Evolutionary conservation across 1,284 basidiomycete species (phyloP).

Genomic region (Coriolopsis trogii): DNA sequence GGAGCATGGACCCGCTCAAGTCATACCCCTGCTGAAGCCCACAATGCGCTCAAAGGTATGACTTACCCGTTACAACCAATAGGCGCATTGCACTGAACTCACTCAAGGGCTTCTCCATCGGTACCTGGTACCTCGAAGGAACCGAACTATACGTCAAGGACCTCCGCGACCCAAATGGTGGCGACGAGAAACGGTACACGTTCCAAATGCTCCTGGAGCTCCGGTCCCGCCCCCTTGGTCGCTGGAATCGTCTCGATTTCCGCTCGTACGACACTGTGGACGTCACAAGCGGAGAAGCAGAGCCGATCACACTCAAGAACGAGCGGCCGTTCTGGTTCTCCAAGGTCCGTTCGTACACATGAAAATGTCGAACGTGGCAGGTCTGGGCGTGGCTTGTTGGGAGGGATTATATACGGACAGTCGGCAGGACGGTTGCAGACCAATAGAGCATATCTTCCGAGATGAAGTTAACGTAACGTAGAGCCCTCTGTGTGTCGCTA

Average conservation of each 20-base stretch:
- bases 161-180: slow-evolving; percentile 53
- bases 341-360: slow-evolving; percentile 67
- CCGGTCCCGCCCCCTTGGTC: slow-evolving; percentile 77
- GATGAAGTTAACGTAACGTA: too few relatives aligned
- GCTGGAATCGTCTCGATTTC: slow-evolving; percentile 90
- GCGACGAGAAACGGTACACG: slow-evolving; percentile 53
- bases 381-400: too few relatives aligned
- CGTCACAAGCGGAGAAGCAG: slow-evolving; percentile 72
- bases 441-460: too few relatives aligned
- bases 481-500: too few relatives aligned
- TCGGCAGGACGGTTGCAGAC: too few relatives aligned
- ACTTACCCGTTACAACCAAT: not conserved
- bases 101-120: slow-evolving; percentile 66
- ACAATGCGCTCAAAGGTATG: slow-evolving; percentile 78
- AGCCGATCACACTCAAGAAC: slow-evolving; percentile 76
- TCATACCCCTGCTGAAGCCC: slow-evolving; percentile 80
- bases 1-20: slow-evolving; percentile 69
- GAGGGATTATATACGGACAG: too few relatives aligned
- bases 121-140: slow-evolving; percentile 67
- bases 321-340: slow-evolving; percentile 94
- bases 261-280: slow-evolving; percentile 76
- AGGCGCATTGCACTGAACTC: not conserved
- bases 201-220: slow-evolving; percentile 87
- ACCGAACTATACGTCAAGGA: slow-evolving; percentile 63
- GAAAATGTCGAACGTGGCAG: too few relatives aligned